Conservation (phyloP, 805 yeast genomes). For the Candida arabinofermentans region DNA sequence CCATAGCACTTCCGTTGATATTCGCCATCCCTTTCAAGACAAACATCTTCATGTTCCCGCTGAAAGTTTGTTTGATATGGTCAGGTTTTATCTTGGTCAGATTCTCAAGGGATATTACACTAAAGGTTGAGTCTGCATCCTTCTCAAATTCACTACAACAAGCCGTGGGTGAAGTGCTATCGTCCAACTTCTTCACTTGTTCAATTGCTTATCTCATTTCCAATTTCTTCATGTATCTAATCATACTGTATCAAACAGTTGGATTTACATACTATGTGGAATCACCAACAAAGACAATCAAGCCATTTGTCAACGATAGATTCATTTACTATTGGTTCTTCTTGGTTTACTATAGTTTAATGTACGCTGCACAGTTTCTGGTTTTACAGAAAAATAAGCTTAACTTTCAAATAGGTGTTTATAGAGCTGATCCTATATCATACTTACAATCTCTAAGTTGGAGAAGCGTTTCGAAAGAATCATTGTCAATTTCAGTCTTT, state of each 20-base stretch:
- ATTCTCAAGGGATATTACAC: slow-evolving; percentile 26
- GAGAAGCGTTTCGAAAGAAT: slow-evolving; percentile 34
- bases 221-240: slow-evolving; percentile 14
- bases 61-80: slow-evolving; percentile 26
- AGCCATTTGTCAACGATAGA: slow-evolving; percentile 39
- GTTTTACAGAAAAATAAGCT: slow-evolving; percentile 54
- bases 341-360: slow-evolving; percentile 35
- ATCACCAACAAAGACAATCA: slow-evolving; percentile 36
- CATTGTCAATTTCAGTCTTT: slow-evolving; percentile 32
- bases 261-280: slow-evolving; percentile 26
- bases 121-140: slow-evolving; percentile 22
- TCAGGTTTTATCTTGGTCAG: slow-evolving; percentile 26
- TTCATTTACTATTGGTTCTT: slow-evolving; percentile 49
- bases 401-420: slow-evolving; percentile 40
- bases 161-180: slow-evolving; percentile 21
- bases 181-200: slow-evolving; percentile 21
- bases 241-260: slow-evolving; percentile 19
- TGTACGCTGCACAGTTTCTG: slow-evolving; percentile 49
- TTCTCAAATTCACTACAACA: slow-evolving; percentile 25
- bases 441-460: slow-evolving; percentile 21
- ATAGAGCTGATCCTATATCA: slow-evolving; percentile 37
- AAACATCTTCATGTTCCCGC: slow-evolving; percentile 19
- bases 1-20: slow-evolving; percentile 16
- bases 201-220: slow-evolving; percentile 20
- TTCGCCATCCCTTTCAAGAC: slow-evolving; percentile 22